A percentile compares a stretch with the other conserved stretches of the same genome.
These are phyloP conservation scores for Pseudocercospora cruenta DNA, from an alignment of 2,329 filamentous ascomycete species.

Conservation along the genomic window DNA sequence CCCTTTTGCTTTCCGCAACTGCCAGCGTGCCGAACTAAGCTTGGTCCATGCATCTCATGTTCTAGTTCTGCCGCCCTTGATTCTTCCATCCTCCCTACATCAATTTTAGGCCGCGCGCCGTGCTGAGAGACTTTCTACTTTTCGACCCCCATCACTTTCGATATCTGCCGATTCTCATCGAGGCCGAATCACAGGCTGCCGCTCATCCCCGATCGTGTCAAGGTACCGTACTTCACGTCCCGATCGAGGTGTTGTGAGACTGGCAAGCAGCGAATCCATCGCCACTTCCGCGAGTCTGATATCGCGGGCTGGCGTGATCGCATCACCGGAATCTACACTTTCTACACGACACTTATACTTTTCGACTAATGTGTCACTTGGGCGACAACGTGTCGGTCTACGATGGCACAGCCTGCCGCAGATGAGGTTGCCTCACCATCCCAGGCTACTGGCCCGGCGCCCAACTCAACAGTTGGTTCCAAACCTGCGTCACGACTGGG, in stretches of 20 bases:
- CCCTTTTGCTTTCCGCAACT: not conserved
- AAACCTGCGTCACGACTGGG: conserved; percentile 21
- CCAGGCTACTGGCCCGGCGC: conserved; percentile 14
- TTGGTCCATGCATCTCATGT: not conserved
- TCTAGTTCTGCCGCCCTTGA: not conserved
- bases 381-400: conserved; percentile 17
- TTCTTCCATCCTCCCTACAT: conserved; percentile 4
- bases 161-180: not conserved
- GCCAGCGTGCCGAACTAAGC: not conserved
- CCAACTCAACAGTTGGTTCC: conserved; percentile 20
- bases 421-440: conserved; percentile 25
- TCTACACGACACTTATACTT: not conserved
- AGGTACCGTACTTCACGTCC: not conserved
- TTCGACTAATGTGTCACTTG: conserved; percentile 27
- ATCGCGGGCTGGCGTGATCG: conserved; percentile 12
- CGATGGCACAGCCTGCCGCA: conserved; percentile 27
- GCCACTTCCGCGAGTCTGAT: conserved; percentile 2
- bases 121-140: not conserved
- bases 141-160: not conserved
- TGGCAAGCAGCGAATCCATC: not conserved
- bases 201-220: conserved; percentile 1
- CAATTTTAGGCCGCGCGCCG: not conserved
- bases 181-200: not conserved
- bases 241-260: not conserved
- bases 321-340: conserved; percentile 8